A percentile compares a stretch with the other conserved stretches of the same genome.
phyloP scores from a whole-genome alignment of 495 filamentous ascomycete species.

The Polyplosphaeria fusca region DNA sequence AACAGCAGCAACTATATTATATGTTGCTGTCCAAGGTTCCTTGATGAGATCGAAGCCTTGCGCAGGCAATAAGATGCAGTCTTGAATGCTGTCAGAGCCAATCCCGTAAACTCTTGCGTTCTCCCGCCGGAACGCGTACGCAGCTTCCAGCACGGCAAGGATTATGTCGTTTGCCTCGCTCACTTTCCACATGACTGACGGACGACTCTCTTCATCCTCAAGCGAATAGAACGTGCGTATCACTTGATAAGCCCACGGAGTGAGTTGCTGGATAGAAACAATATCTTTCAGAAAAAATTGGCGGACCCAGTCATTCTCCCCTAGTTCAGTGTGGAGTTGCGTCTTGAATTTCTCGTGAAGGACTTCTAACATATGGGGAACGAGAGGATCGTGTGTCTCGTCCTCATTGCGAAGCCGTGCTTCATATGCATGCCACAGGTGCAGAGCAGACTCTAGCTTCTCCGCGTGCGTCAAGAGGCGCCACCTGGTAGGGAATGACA shows the following conservation, averaged over 20 bases:
- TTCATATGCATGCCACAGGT: slow-evolving; percentile 77
- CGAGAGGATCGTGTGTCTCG: slow-evolving; percentile 50
- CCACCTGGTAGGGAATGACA: slow-evolving; percentile 70
- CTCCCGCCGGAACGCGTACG: slow-evolving; percentile 66
- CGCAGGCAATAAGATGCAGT: slow-evolving; percentile 60
- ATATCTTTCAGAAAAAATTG: slow-evolving; percentile 82
- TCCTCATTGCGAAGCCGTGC: slow-evolving; percentile 29
- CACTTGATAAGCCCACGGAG: slow-evolving; percentile 70
- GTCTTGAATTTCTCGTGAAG: slow-evolving; percentile 71
- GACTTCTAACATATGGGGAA: slow-evolving; percentile 61
- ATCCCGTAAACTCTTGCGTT: slow-evolving; percentile 70
- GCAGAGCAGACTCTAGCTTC: slow-evolving; percentile 77
- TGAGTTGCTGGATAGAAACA: slow-evolving; percentile 65
- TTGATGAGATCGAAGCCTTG: slow-evolving; percentile 61
- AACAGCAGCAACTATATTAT: slow-evolving; percentile 55
- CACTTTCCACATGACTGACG: slow-evolving; percentile 29
- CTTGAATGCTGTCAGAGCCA: slow-evolving; percentile 56
- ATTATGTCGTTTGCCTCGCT: slow-evolving; percentile 76
- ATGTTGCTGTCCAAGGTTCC: slow-evolving; percentile 76
- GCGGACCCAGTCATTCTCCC: slow-evolving; percentile 67
- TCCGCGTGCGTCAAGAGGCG: slow-evolving; percentile 84
- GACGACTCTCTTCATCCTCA: slow-evolving; percentile 39
- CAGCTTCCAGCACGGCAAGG: slow-evolving; percentile 65
- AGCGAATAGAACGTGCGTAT: slow-evolving; percentile 62
- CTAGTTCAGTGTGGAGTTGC: slow-evolving; percentile 52